phyloP scores from a whole-genome alignment of 2,329 filamentous ascomycete species.

The Fusarium luffae region DNA sequence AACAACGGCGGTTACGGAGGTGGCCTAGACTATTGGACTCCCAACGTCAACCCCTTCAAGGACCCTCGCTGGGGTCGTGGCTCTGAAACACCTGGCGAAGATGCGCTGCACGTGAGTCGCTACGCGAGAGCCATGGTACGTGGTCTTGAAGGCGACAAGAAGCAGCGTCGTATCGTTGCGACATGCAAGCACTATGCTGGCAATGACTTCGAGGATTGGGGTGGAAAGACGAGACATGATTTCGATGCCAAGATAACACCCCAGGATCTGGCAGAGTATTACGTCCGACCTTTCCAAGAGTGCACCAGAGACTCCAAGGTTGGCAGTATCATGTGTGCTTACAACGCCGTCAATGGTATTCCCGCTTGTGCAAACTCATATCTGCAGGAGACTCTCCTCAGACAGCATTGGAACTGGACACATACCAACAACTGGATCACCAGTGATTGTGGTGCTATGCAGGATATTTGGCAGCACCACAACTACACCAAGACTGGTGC shows the following conservation, averaged over 20 bases:
- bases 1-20: background rate
- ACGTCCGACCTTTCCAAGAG: slow-evolving; percentile 6
- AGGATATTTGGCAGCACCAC: slow-evolving; percentile 15
- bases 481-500: slow-evolving; percentile 17
- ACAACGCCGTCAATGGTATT: background rate
- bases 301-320: slow-evolving; percentile 3
- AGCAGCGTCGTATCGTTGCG: slow-evolving; percentile 13
- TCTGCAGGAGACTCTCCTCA: background rate
- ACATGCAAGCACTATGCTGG: slow-evolving; percentile 14
- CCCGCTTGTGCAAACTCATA: slow-evolving; percentile 7
- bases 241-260: slow-evolving; percentile 7
- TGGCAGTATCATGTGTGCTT: slow-evolving; percentile 2
- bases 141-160: background rate
- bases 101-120: background rate
- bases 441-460: slow-evolving; percentile 11
- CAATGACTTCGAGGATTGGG: slow-evolving; percentile 11
- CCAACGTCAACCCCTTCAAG: slow-evolving; percentile 14
- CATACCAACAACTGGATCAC: slow-evolving; percentile 14
- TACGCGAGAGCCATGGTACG: slow-evolving; percentile 5
- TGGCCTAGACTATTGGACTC: slow-evolving; percentile 4
- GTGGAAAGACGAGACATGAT: background rate
- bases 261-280: slow-evolving; percentile 12
- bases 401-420: slow-evolving; percentile 20
- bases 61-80: slow-evolving; percentile 13
- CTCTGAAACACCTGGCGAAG: slow-evolving; percentile 9